These are phyloP conservation scores for Sclerotinia spermophila DNA, from an alignment of 2,329 filamentous ascomycete species.

Conservation along the genomic window DNA sequence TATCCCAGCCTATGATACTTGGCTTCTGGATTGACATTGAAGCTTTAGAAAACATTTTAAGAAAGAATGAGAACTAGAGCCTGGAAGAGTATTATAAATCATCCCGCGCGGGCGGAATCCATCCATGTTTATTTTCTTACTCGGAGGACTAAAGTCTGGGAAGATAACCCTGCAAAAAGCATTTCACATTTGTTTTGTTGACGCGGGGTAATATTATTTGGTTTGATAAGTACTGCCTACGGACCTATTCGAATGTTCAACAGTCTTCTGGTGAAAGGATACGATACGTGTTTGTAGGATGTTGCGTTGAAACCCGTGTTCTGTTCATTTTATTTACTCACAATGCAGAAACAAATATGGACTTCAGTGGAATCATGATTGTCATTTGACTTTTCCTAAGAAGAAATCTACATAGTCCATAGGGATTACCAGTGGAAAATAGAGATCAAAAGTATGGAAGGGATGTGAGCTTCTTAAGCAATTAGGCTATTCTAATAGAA, in stretches of 20 bases:
- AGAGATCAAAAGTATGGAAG: conserved; percentile 21
- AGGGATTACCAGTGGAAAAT: conserved; percentile 23
- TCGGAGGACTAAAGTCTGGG: conserved; percentile 4
- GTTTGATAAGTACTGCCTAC: not conserved
- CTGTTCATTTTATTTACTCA: not conserved
- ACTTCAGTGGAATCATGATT: conserved; percentile 15
- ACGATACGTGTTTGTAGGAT: not conserved
- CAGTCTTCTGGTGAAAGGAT: not conserved
- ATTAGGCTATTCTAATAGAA: conserved; percentile 37
- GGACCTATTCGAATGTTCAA: not conserved
- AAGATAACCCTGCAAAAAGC: conserved; percentile 2
- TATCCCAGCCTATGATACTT: not conserved
- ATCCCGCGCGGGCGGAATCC: not conserved
- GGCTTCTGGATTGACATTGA: not conserved
- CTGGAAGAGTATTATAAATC: not conserved
- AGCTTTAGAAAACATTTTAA: not conserved
- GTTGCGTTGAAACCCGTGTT: not conserved
- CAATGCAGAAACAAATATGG: not conserved
- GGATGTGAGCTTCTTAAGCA: conserved; percentile 26
- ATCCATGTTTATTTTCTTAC: not conserved
- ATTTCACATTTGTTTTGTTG: not conserved
- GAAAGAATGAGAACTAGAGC: not conserved
- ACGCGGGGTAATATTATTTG: not conserved
- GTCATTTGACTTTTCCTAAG: conserved; percentile 26
- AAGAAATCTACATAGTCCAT: conserved; percentile 26